Evolutionary conservation across 2,329 filamentous ascomycete species (phyloP).

Genomic region (Coniochaeta hoffmannii): DNA sequence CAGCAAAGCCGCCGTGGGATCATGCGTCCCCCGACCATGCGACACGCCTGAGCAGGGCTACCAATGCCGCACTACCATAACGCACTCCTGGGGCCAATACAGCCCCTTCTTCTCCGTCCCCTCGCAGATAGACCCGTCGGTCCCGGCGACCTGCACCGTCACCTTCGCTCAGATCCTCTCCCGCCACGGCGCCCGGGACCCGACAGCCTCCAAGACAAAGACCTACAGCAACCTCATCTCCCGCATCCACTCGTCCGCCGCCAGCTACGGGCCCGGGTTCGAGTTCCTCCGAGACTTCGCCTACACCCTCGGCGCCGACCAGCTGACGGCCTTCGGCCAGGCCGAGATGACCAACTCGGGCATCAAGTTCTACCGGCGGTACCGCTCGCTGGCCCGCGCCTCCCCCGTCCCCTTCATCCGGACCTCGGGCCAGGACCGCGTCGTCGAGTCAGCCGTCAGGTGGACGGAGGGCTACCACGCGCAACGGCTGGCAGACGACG

Average conservation of each 20-base stretch:
- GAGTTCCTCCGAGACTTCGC: conserved; percentile 65
- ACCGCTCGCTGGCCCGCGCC: conserved; percentile 47
- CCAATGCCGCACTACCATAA: conserved; percentile 53
- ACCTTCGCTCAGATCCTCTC: conserved; percentile 78
- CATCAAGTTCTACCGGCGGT: conserved; percentile 66
- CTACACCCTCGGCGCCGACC: conserved; percentile 49
- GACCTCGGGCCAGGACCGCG: conserved; percentile 30
- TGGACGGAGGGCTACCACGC: conserved; percentile 69
- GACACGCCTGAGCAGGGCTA: conserved; percentile 50
- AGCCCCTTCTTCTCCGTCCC: conserved; percentile 74
- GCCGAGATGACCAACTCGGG: conserved; percentile 69
- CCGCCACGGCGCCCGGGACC: conserved; percentile 77
- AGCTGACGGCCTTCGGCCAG: conserved; percentile 58
- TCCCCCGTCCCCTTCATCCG: conserved; percentile 38
- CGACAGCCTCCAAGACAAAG: conserved; percentile 60
- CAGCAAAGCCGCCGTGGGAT: conserved; percentile 8
- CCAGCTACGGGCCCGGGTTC: conserved; percentile 54
- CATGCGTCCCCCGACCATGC: conserved; percentile 28
- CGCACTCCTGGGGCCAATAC: conserved; percentile 79
- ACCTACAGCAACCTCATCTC: conserved; percentile 57
- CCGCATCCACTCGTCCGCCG: conserved; percentile 52
- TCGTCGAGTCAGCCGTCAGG: conserved; percentile 55
- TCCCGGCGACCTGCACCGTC: conserved; percentile 62
- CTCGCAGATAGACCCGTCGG: conserved; percentile 51
- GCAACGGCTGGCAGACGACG: conserved; percentile 30